Evolutionary conservation across 192 early-diverging fungal genomes (phyloP), one percentile per base, ranked within the genome.

Genomic region (Coemansia sp.): DNA sequence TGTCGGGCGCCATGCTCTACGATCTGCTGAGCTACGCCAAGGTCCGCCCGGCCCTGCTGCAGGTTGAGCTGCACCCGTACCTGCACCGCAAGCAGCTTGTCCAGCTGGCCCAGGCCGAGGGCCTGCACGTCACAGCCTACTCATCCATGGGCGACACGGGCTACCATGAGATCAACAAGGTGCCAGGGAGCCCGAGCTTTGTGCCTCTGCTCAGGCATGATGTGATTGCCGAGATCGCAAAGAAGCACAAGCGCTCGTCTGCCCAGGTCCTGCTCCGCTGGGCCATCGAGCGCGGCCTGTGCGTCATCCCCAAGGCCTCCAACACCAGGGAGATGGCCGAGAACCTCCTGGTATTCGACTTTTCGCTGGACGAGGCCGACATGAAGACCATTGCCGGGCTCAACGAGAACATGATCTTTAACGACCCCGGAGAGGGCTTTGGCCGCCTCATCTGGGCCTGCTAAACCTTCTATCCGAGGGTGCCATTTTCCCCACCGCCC

Each of bases 1-100:
- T 79, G 63, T 57, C 68, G 12, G 69, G 67, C 16, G 38, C 46
- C 2, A 78, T 85, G 35, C 51, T 89, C n/a, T 54, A 78, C 28
- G 75, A 79, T 30, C 35, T 85, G 2, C 50, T 84, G 16, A 47
- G 68, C 34, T 64, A 55, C 21, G 77, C 77, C 12, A 44, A 47
- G 19, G 35, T 75, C 17, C 60, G 36, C 10, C 92, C 92, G 12
- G 87, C 83, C 21, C 87, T 86, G 14, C 84, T 88, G 65, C 90
- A 96, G 64, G 78, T 92, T 38, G 92, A 95, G 54, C 43, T 88
- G 31, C 86, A 91, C 60, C 88, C 88, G 1, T 75, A 67, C 14
- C 17, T 75, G 31, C 38, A 46, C 19, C 58, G 91, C 65, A 57
- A 62, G 49, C 79, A 85, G 44, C 77, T 92, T 1, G 49, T 91